These are phyloP conservation scores for Tillandsia fasciculata DNA, from an alignment of 176 grass and related monocot species.

Conservation along the genomic window DNA sequence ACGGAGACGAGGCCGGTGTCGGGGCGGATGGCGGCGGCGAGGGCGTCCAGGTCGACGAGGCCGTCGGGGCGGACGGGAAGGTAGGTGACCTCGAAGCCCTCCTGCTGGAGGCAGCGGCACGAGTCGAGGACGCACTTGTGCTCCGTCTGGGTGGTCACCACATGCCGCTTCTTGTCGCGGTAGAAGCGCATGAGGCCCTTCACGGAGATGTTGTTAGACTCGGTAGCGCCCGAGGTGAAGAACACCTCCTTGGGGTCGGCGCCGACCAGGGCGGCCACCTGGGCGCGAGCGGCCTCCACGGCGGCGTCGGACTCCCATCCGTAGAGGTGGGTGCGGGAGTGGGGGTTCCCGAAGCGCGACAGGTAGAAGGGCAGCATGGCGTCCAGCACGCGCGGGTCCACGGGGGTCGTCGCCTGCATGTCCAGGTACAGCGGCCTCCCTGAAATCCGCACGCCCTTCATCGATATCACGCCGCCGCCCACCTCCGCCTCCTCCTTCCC, in stretches of 20 bases:
- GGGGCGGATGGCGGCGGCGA: slow-evolving; percentile 3
- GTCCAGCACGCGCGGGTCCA: slow-evolving; percentile 9
- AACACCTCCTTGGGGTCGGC: slow-evolving; percentile 10
- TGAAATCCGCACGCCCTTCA: background rate
- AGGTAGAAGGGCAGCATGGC: slow-evolving; percentile 12
- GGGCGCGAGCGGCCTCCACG: slow-evolving; percentile 11
- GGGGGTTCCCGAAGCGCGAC: slow-evolving; percentile 11
- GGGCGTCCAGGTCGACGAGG: slow-evolving; percentile 3
- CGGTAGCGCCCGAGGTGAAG: slow-evolving; percentile 23
- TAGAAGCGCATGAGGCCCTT: slow-evolving; percentile 17
- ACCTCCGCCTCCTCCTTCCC: background rate
- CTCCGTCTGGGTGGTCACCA: slow-evolving; percentile 17
- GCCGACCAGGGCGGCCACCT: background rate
- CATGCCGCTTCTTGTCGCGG: background rate
- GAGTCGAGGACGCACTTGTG: slow-evolving; percentile 22
- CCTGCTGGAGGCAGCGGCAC: slow-evolving; percentile 3
- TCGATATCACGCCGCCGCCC: background rate
- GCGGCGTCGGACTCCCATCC: slow-evolving; percentile 11
- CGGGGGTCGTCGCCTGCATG: slow-evolving; percentile 18
- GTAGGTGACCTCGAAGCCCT: slow-evolving; percentile 16
- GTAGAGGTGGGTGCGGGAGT: slow-evolving; percentile 11
- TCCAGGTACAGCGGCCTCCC: slow-evolving; percentile 15
- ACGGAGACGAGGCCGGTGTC: slow-evolving; percentile 13
- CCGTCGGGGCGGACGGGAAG: slow-evolving; percentile 3
- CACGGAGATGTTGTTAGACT: slow-evolving; percentile 18